Evolutionary conservation across 2,329 filamentous ascomycete genomes (phyloP).

Genomic region (Orbilia ellipsospora): DNA sequence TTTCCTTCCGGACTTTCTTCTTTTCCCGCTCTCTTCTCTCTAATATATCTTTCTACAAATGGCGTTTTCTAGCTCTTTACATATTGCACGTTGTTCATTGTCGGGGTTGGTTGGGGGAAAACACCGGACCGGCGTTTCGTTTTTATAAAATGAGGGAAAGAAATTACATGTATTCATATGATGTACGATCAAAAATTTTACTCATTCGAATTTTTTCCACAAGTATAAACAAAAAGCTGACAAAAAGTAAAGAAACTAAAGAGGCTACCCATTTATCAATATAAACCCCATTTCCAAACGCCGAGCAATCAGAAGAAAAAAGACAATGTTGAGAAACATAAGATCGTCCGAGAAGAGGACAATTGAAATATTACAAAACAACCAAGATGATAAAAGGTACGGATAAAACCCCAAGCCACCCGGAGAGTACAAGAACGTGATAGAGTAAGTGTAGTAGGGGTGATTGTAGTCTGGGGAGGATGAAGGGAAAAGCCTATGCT

Average conservation of each 20-base stretch:
- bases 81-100: not conserved
- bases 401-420: constrained; percentile 57
- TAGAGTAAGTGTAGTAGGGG: constrained; percentile 50
- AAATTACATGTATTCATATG: not conserved
- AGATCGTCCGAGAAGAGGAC: constrained; percentile 6
- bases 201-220: not conserved
- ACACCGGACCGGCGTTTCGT: not conserved
- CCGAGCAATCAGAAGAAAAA: constrained; percentile 15
- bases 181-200: not conserved
- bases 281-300: constrained; percentile 41
- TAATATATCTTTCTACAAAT: too few relatives aligned
- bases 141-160: not conserved
- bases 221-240: not conserved
- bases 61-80: too few relatives aligned
- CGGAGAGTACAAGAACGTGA: constrained; percentile 1
- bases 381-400: constrained; percentile 16
- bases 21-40: too few relatives aligned
- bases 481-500: constrained; percentile 43
- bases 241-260: not conserved
- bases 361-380: constrained; percentile 13
- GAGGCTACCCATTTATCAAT: constrained; percentile 47
- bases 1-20: too few relatives aligned
- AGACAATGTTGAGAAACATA: not conserved
- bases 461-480: constrained; percentile 14
- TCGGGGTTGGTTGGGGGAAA: not conserved